Conservation (phyloP, 257 asterid genomes). For the Penstemon eatonii region DNA sequence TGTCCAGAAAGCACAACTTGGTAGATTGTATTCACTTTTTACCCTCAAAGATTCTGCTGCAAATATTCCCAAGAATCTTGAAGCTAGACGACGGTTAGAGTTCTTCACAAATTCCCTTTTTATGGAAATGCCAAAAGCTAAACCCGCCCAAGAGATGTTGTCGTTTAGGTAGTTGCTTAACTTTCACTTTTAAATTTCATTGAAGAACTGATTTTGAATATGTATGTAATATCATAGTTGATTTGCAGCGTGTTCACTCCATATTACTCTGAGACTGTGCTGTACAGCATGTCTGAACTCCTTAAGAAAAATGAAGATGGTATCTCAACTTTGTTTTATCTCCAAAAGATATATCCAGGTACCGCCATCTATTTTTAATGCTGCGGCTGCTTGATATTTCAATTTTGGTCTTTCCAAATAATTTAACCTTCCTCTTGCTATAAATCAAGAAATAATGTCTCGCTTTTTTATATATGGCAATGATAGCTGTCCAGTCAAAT, state of each 20-base stretch:
- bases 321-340: conserved; percentile 92
- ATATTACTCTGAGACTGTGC: conserved; percentile 92
- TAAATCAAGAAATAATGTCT: no score
- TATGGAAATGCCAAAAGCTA: conserved; percentile 94
- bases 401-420: background rate
- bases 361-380: conserved; percentile 24
- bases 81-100: conserved; percentile 89
- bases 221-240: conserved; percentile 15
- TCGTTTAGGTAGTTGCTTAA: conserved; percentile 67
- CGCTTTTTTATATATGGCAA: background rate
- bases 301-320: conserved; percentile 95
- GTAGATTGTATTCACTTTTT: conserved; percentile 77
- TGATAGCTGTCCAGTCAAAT: conserved; percentile 5
- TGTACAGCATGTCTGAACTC: conserved; percentile 96
- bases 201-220: background rate
- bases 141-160: conserved; percentile 88
- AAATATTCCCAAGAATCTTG: conserved; percentile 80
- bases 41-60: conserved; percentile 95
- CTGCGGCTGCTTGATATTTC: conserved; percentile 20
- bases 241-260: conserved; percentile 94
- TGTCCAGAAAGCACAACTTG: conserved; percentile 72
- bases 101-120: conserved; percentile 94
- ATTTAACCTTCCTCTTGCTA: no score
- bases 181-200: conserved; percentile 11
- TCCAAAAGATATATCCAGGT: conserved; percentile 98